Percentiles rank a stretch among this genome's conserved stretches.
Evolutionary conservation across 192 early-diverging fungal species (phyloP).

Genomic region (Backusella psychrophila): DNA sequence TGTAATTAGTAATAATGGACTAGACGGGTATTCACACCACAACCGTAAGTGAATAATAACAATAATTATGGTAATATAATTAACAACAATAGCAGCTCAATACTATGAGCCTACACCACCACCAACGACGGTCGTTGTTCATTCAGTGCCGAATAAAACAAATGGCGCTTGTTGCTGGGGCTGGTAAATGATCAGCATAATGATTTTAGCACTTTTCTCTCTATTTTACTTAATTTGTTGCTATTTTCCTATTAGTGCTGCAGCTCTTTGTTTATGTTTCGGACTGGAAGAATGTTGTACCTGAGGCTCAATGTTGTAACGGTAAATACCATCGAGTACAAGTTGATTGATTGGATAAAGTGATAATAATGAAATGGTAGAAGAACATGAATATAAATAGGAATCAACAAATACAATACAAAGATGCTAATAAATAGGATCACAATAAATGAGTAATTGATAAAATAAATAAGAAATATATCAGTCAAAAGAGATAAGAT

Average conservation of each 20-base stretch:
- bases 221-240: not conserved
- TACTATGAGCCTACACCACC: constrained; percentile 16
- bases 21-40: not conserved
- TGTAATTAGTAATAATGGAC: not conserved
- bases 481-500: not conserved
- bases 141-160: constrained; percentile 14
- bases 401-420: too few species aligned
- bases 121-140: constrained; percentile 13
- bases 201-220: not conserved
- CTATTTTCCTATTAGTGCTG: constrained; percentile 6
- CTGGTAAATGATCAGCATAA: constrained; percentile 1
- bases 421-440: too few species aligned
- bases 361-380: too few species aligned
- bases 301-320: not conserved
- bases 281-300: constrained; percentile 17
- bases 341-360: too few species aligned
- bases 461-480: too few species aligned
- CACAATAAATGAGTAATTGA: too few species aligned
- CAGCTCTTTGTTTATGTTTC: constrained; percentile 16
- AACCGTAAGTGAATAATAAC: not conserved
- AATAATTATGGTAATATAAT: not conserved
- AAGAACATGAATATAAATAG: too few species aligned
- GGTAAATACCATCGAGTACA: too few species aligned
- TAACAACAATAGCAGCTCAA: not conserved
- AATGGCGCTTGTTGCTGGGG: constrained; percentile 21